Evolutionary conservation across 176 grass and related monocot genomes (phyloP), one percentile per base, ranked within the genome.

Genomic region (Aegilops speltoides): DNA sequence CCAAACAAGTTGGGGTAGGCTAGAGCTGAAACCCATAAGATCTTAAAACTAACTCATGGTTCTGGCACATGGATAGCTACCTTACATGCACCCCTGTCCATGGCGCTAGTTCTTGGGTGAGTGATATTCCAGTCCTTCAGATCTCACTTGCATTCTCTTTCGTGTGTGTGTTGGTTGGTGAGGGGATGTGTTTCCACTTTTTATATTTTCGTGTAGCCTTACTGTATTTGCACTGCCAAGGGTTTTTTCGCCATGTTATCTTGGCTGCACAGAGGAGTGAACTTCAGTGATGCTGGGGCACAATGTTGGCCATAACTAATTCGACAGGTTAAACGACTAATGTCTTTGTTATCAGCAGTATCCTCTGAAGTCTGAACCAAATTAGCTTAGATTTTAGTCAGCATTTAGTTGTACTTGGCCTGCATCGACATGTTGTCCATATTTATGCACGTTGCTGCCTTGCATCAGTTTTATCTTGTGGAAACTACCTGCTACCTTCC

Each of bases 361-460:
- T 82, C 45, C 29, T 20, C 20, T 75, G 38, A 37, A 76, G 22
- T 26, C 22, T 75, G 38, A 52, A 76, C 73, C 12, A 4, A 81
- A 50, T 64, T 33, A 32, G 25, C 33, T 77, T 86, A 61, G 34
- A 71, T 26, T 62, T 64, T 63, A 74, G 67, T 73, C 41, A 81
- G 25, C 13, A 74, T 81, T 43, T 64, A 60, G 28, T 64, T 73
- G 4, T 52, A 87, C 25, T 64, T 73, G 41, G 14, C 54, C 28
- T 40, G 46, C 37, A 13, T 50, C 17, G 26, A 68, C 31, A 78
- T 32, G 41, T 33, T 8, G 64, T 85, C 69, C 46, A 69, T 86
- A 29, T 68, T 82, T 14, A 13, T 24, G 9, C 46, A 26, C 25
- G 76, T 85, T 66, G 20, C 2, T 77, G 69, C 43, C 80, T 81